phyloP scores from a whole-genome alignment of 345 rosid genomes.

The Anastatica hierochuntica region DNA sequence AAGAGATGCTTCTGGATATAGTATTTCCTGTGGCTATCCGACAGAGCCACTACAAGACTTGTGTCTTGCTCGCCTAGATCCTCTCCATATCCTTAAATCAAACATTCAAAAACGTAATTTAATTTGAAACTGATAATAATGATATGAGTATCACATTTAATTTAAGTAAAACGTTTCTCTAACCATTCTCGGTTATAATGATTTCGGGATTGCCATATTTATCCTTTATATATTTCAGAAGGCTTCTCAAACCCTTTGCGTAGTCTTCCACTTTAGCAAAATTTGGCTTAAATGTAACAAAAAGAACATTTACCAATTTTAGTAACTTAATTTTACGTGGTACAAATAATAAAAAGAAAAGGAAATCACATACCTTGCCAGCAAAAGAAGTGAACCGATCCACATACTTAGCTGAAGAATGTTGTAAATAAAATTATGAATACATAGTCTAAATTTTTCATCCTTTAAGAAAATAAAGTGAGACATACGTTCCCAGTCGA shows the following conservation, averaged over 20 bases:
- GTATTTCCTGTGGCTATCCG: conserved; percentile 10
- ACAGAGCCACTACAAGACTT: too few species aligned
- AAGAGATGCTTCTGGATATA: conserved; percentile 22
- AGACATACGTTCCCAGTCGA: conserved; percentile 24
- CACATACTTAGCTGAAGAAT: conserved; percentile 18
- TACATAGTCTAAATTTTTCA: too few species aligned
- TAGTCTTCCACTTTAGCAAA: conserved; percentile 29
- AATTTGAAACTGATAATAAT: too few species aligned
- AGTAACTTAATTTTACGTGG: too few species aligned
- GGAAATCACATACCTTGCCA: conserved; percentile 3
- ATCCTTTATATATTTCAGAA: conserved; percentile 32
- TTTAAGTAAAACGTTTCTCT: too few species aligned
- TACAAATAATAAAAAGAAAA: too few species aligned
- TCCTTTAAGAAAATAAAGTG: too few species aligned
- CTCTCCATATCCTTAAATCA: conserved; percentile 24
- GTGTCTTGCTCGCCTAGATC: conserved; percentile 10
- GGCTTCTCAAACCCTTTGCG: conserved; percentile 29
- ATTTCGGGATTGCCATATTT: conserved; percentile 34
- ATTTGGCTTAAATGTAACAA: too few species aligned
- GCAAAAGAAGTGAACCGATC: not conserved
- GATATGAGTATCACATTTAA: too few species aligned
- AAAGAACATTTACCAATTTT: too few species aligned
- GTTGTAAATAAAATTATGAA: too few species aligned
- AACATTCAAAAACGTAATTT: too few species aligned
- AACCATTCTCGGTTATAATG: conserved; percentile 48